Evolutionary conservation across 1,284 basidiomycete genomes (phyloP).

Genomic region (Earliella scabrosa): DNA sequence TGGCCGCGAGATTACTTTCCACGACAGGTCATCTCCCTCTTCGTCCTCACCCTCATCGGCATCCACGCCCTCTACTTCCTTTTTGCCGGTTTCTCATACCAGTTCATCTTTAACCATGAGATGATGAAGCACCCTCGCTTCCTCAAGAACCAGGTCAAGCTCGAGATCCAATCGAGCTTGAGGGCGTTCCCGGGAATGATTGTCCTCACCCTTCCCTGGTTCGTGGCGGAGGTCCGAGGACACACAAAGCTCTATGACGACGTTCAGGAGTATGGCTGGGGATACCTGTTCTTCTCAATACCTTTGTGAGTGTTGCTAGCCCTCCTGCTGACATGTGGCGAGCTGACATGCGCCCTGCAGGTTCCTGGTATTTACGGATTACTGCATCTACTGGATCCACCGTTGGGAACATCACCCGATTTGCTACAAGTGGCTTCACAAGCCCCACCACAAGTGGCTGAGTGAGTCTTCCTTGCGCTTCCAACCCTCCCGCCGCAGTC

Average conservation of each 20-base stretch:
- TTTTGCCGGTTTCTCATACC: conserved; percentile 86
- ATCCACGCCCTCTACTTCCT: conserved; percentile 86
- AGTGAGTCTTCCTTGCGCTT: conserved; percentile 55
- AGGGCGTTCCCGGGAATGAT: conserved; percentile 84
- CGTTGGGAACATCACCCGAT: conserved; percentile 87
- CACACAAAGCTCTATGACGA: conserved; percentile 82
- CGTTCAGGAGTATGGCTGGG: conserved; percentile 73
- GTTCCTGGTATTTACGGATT: conserved; percentile 95
- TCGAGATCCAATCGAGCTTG: conserved; percentile 83
- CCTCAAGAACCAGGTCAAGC: conserved; percentile 83
- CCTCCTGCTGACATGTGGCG: background rate
- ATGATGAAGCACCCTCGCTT: conserved; percentile 97
- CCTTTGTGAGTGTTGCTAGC: conserved; percentile 59
- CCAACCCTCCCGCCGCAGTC: conserved; percentile 2
- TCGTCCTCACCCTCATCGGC: conserved; percentile 78
- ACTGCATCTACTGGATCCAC: conserved; percentile 91
- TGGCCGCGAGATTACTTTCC: conserved; percentile 83
- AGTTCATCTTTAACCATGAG: conserved; percentile 91
- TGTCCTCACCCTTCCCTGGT: conserved; percentile 90
- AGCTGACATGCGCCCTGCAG: conserved; percentile 38
- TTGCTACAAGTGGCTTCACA: conserved; percentile 92
- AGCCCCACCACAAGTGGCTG: conserved; percentile 99
- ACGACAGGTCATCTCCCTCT: conserved; percentile 82
- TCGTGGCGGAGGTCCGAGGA: conserved; percentile 91
- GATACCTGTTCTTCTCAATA: conserved; percentile 65